Conservation (phyloP, 108 stramenopile genomes). For the Stephanodiscus triporus region DNA sequence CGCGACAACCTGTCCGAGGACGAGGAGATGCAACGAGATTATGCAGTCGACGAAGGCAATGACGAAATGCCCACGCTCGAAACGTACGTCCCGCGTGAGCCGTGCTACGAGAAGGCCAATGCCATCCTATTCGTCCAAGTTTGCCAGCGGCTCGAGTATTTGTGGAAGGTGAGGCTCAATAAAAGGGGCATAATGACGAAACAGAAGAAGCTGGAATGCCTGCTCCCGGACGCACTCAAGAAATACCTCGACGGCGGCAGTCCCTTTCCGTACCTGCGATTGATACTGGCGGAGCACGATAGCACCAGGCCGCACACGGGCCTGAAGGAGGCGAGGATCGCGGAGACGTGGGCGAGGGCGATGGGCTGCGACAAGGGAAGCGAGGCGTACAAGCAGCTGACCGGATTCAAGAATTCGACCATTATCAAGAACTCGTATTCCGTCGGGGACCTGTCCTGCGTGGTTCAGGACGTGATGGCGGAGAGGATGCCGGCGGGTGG, state of each 20-base stretch:
- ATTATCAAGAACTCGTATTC: conserved; percentile 43
- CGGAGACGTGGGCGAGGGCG: conserved; percentile 65
- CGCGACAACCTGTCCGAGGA: conserved; percentile 23
- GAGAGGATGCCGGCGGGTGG: conserved; percentile 44
- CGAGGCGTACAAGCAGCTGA: conserved; percentile 50
- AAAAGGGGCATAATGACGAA: conserved; percentile 30
- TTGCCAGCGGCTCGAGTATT: conserved; percentile 58
- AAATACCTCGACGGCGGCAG: conserved; percentile 36
- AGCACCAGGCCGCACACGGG: conserved; percentile 52
- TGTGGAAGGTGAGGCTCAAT: conserved; percentile 53
- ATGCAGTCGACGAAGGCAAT: conserved; percentile 23
- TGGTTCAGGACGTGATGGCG: conserved; percentile 62
- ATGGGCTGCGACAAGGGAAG: conserved; percentile 55
- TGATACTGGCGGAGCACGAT: conserved; percentile 78
- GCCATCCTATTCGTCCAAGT: conserved; percentile 53
- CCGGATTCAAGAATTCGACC: conserved; percentile 60
- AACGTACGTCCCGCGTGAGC: conserved; percentile 46
- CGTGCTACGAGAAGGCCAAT: conserved; percentile 63
- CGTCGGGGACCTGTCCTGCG: conserved; percentile 70
- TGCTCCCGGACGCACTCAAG: conserved; percentile 51
- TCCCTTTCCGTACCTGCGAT: conserved; percentile 70
- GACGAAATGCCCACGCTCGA: conserved; percentile 36
- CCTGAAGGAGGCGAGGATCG: conserved; percentile 77
- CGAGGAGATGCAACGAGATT: conserved; percentile 11
- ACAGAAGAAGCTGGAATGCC: conserved; percentile 45